Percentiles rank a stretch among this genome's conserved stretches.
Evolutionary conservation across 768 basidiomycete species (phyloP).

Genomic region (Auriscalpium orientale): DNA sequence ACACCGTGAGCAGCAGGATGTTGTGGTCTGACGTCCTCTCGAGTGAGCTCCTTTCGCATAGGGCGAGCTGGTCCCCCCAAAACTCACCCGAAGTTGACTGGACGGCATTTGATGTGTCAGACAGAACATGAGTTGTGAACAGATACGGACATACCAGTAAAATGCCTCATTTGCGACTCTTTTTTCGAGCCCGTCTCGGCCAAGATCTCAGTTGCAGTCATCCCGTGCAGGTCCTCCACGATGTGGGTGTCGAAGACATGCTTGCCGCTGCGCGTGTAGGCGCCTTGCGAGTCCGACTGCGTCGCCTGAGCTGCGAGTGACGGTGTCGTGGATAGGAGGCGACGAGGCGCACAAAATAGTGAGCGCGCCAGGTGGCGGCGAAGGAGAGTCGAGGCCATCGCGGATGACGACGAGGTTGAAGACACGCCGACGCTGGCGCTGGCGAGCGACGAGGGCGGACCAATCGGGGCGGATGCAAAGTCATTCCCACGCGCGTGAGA

Average conservation of each 20-base stretch:
- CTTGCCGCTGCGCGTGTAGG: slow-evolving; percentile 30
- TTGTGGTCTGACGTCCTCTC: slow-evolving; percentile 59
- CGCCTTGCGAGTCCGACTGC: slow-evolving; percentile 13
- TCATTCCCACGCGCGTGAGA: neutral
- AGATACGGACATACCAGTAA: slow-evolving; percentile 56
- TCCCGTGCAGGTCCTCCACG: slow-evolving; percentile 79
- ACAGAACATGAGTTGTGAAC: neutral
- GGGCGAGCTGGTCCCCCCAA: no score
- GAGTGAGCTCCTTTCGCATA: no score
- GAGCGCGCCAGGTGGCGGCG: slow-evolving; percentile 47
- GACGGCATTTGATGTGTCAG: neutral
- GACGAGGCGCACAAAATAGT: slow-evolving; percentile 26
- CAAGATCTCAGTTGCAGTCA: slow-evolving; percentile 74
- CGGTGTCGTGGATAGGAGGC: slow-evolving; percentile 25
- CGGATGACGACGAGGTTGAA: slow-evolving; percentile 23
- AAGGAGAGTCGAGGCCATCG: slow-evolving; percentile 62
- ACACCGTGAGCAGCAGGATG: slow-evolving; percentile 99
- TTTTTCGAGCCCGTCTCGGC: slow-evolving; percentile 61
- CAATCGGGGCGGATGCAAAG: neutral
- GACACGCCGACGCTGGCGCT: neutral
- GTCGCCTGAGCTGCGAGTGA: slow-evolving; percentile 28
- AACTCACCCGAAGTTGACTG: slow-evolving; percentile 87
- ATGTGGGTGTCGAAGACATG: slow-evolving; percentile 59
- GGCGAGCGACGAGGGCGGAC: neutral
- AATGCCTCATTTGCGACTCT: slow-evolving; percentile 84